phyloP scores from a whole-genome alignment of 2,329 filamentous ascomycete genomes.

The Alternaria sp. region DNA sequence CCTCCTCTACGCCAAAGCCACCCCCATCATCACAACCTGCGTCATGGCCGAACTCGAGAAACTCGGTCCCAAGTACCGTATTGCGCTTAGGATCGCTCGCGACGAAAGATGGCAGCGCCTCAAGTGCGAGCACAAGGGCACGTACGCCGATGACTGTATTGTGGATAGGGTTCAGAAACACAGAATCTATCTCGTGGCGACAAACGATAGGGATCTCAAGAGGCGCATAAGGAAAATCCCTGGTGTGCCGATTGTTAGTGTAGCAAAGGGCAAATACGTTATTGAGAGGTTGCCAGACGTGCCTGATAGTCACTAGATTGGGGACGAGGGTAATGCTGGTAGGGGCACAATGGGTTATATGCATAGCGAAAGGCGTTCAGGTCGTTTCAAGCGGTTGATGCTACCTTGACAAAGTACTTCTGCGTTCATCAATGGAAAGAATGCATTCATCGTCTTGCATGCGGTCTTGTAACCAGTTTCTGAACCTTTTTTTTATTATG shows the following conservation, averaged over 20 bases:
- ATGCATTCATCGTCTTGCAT: background rate
- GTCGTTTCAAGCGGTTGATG: background rate
- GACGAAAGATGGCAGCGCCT: slow-evolving; percentile 89
- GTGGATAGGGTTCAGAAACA: slow-evolving; percentile 56
- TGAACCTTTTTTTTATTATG: background rate
- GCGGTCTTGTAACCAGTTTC: background rate
- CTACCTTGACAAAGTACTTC: background rate
- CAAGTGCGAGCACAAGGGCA: slow-evolving; percentile 89
- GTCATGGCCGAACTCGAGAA: slow-evolving; percentile 87
- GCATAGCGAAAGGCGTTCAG: slow-evolving; percentile 21
- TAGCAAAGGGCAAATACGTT: slow-evolving; percentile 88
- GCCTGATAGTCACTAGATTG: slow-evolving; percentile 63
- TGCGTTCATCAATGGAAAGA: background rate
- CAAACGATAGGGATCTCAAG: slow-evolving; percentile 70
- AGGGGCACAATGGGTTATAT: slow-evolving; percentile 7
- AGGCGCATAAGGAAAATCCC: slow-evolving; percentile 83
- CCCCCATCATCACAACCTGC: slow-evolving; percentile 81
- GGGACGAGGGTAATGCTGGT: background rate
- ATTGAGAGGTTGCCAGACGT: slow-evolving; percentile 91
- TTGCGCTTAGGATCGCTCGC: slow-evolving; percentile 83
- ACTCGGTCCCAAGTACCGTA: slow-evolving; percentile 82
- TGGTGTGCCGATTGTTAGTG: slow-evolving; percentile 79
- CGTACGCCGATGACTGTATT: slow-evolving; percentile 77
- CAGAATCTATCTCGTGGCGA: slow-evolving; percentile 57
- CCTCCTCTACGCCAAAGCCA: slow-evolving; percentile 89